Conservation (phyloP, 2,329 filamentous ascomycete genomes). For the Ilyonectria destructans region DNA sequence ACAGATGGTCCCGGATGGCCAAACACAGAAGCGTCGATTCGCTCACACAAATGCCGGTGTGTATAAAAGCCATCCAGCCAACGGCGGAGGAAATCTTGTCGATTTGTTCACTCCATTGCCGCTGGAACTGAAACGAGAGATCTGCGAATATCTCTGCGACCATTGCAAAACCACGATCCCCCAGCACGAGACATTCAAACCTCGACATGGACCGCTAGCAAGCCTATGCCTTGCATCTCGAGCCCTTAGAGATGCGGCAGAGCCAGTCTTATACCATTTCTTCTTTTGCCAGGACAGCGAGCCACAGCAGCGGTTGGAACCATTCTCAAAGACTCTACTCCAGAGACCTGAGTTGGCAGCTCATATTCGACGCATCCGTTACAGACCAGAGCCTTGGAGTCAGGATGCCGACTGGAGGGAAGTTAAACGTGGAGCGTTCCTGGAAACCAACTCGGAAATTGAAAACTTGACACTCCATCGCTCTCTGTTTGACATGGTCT, state of each 20-base stretch:
- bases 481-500: background rate
- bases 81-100: background rate
- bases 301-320: background rate
- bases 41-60: no score
- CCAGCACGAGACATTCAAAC: background rate
- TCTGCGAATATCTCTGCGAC: constrained; percentile 52
- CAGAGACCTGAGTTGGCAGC: background rate
- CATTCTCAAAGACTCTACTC: background rate
- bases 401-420: no score
- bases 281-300: background rate
- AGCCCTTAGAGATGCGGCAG: background rate
- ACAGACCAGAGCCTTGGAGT: background rate
- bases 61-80: background rate
- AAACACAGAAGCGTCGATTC: no score
- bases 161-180: background rate
- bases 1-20: no score
- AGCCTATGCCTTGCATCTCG: constrained; percentile 19
- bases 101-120: background rate
- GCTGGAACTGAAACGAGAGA: constrained; percentile 47
- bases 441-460: no score
- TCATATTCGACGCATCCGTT: background rate
- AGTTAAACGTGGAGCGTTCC: no score
- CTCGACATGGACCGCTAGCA: background rate
- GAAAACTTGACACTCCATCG: no score
- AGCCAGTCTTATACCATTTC: background rate